phyloP scores from a whole-genome alignment of 2,329 filamentous ascomycete genomes.

The Pseudogymnoascus sp. region DNA sequence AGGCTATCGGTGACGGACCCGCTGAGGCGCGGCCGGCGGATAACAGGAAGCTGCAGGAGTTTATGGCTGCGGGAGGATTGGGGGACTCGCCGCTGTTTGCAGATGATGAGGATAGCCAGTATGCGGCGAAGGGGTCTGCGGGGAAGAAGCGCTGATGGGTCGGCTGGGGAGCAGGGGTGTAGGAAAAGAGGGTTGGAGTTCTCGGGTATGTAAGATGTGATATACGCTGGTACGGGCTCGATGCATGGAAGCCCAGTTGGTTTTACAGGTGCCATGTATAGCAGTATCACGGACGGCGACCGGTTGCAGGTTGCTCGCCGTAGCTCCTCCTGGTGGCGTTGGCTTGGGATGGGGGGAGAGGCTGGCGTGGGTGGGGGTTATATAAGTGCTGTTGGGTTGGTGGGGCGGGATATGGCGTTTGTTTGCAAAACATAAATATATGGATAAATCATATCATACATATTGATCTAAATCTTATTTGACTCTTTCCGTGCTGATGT shows the following conservation, averaged over 20 bases:
- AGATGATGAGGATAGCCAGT: constrained; percentile 51
- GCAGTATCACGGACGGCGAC: neutral
- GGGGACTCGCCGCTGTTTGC: constrained; percentile 75
- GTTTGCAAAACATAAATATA: constrained; percentile 5
- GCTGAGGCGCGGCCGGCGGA: constrained; percentile 61
- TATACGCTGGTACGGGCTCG: constrained; percentile 6
- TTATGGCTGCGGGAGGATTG: constrained; percentile 77
- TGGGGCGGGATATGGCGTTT: neutral
- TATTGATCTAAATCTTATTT: neutral
- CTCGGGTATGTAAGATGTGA: neutral
- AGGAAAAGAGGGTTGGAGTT: neutral
- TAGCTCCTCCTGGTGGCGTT: constrained; percentile 10
- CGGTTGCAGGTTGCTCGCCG: neutral
- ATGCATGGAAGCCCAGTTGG: neutral
- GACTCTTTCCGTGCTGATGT: too few relatives aligned
- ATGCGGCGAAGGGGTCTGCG: constrained; percentile 24
- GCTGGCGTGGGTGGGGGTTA: neutral
- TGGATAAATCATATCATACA: neutral
- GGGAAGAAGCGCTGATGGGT: neutral
- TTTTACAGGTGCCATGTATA: neutral
- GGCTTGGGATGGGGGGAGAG: neutral
- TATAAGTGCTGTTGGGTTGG: neutral
- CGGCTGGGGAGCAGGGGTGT: neutral
- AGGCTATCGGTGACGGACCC: constrained; percentile 25
- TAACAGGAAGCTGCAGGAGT: constrained; percentile 64